Evolutionary conservation across 2,329 filamentous ascomycete species (phyloP).

Genomic region (Rachicladosporium sp.): DNA sequence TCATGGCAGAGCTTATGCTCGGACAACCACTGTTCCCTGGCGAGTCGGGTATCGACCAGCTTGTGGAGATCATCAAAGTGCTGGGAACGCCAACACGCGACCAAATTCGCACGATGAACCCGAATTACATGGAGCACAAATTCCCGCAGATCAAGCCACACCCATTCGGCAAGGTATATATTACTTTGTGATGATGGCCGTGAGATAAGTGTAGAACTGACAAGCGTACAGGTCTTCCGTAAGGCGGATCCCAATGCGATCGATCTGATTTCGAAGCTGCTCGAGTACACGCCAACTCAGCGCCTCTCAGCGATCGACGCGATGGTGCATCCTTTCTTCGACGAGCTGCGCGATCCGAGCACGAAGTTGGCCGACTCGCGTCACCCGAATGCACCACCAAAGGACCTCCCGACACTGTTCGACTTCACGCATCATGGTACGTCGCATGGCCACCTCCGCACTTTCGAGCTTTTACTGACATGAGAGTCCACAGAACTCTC

Average conservation of each 20-base stretch:
- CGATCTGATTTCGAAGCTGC: constrained; percentile 80
- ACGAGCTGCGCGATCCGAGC: constrained; percentile 83
- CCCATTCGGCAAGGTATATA: constrained; percentile 76
- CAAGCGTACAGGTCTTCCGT: constrained; percentile 62
- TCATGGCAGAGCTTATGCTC: constrained; percentile 99
- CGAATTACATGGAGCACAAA: constrained; percentile 99
- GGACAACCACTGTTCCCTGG: constrained; percentile 95
- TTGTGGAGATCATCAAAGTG: constrained; percentile 99
- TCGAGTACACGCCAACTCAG: constrained; percentile 97
- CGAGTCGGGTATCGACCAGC: constrained; percentile 94
- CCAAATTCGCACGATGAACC: constrained; percentile 99
- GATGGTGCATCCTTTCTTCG: constrained; percentile 98
- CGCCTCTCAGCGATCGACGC: constrained; percentile 86
- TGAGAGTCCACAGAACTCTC: constrained; percentile 60
- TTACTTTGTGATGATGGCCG: background rate
- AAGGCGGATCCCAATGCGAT: constrained; percentile 90
- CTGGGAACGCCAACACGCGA: constrained; percentile 91
- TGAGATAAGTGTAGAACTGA: background rate
- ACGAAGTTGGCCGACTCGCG: constrained; percentile 90
- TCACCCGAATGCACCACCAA: constrained; percentile 65
- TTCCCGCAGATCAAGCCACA: constrained; percentile 99
- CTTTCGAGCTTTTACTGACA: constrained; percentile 2
- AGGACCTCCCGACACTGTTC: constrained; percentile 78
- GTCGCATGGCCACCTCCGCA: constrained; percentile 20
- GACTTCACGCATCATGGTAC: constrained; percentile 89